Conservation (phyloP, 2,329 filamentous ascomycete species). For the Ophiostoma tasmaniense region DNA sequence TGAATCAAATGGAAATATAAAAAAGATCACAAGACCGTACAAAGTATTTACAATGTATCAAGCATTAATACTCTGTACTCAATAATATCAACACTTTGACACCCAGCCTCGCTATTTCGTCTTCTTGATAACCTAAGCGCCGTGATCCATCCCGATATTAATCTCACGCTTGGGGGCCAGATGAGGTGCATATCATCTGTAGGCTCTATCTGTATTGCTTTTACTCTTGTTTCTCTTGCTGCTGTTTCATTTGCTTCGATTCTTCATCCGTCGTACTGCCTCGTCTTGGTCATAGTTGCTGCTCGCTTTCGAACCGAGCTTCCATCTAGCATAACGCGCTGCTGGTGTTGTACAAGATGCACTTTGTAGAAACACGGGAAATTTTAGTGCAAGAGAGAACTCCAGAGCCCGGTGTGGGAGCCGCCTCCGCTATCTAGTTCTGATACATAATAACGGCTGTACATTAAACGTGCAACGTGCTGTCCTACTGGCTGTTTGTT, state of each 20-base stretch:
- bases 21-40: background rate
- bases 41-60: too few relatives aligned
- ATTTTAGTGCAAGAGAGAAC: too few relatives aligned
- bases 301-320: constrained; percentile 2
- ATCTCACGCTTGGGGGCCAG: background rate
- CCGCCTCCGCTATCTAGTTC: constrained; percentile 1
- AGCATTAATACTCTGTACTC: too few relatives aligned
- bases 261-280: background rate
- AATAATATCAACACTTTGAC: background rate
- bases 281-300: background rate
- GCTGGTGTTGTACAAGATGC: background rate
- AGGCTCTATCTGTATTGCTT: background rate
- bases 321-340: background rate
- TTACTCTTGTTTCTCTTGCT: background rate
- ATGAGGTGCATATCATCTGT: background rate
- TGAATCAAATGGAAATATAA: constrained; percentile 1
- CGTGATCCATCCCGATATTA: background rate
- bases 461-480: background rate
- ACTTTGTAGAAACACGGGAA: background rate
- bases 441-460: background rate
- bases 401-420: background rate
- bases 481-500: background rate
- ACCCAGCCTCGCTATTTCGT: background rate
- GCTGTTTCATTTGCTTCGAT: background rate
- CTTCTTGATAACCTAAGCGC: background rate